Percentiles rank a stretch among this genome's conserved stretches.
These are phyloP conservation scores for Ophiosphaerella narmari DNA, from an alignment of 2,329 filamentous ascomycete species.

Conservation along the genomic window DNA sequence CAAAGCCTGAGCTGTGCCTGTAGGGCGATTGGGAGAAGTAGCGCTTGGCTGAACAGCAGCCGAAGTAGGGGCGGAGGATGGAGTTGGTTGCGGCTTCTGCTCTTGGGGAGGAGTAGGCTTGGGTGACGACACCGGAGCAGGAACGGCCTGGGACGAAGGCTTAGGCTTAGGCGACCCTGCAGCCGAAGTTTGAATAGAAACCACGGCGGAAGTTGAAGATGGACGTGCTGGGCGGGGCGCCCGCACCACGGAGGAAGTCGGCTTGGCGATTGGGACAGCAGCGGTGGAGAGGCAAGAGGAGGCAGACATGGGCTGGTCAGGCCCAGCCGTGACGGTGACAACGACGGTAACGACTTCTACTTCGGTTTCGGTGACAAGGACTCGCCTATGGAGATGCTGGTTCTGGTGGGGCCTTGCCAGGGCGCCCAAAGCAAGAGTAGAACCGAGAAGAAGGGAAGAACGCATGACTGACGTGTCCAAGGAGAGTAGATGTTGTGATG, in stretches of 20 bases:
- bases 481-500: conserved; percentile 6
- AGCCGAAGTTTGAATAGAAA: background rate
- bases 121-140: background rate
- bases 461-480: conserved; percentile 30
- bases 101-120: background rate
- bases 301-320: conserved; percentile 1
- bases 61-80: conserved; percentile 6
- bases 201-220: background rate
- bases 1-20: conserved; percentile 31
- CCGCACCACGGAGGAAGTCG: conserved; percentile 2
- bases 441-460: conserved; percentile 29
- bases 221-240: conserved; percentile 3
- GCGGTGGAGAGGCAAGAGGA: conserved; percentile 3
- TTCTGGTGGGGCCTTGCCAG: conserved; percentile 26
- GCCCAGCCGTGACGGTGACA: conserved; percentile 14
- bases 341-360: conserved; percentile 26
- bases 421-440: conserved; percentile 29
- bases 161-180: background rate
- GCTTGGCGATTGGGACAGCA: background rate
- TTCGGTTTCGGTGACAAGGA: conserved; percentile 26
- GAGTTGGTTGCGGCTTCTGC: background rate
- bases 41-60: conserved; percentile 3
- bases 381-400: conserved; percentile 18
- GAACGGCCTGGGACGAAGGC: conserved; percentile 1
- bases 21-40: conserved; percentile 14